Conservation (phyloP, 768 basidiomycete species). For the Agaricus sinodeliciosus region DNA sequence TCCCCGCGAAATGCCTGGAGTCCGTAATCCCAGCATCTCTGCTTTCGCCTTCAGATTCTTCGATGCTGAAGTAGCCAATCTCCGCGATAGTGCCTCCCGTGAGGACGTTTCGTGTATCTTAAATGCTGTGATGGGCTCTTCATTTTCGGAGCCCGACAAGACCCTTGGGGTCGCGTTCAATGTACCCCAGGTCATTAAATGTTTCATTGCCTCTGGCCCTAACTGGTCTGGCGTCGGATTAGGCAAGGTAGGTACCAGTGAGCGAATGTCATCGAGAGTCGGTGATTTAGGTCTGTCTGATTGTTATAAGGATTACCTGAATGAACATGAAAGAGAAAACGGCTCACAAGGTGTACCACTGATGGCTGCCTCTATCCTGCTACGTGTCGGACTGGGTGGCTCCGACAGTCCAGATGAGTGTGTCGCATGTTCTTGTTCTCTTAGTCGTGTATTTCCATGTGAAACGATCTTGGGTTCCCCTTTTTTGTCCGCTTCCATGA, state of each 20-base stretch:
- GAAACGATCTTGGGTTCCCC: constrained; percentile 58
- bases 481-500: constrained; percentile 19
- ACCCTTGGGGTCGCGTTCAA: constrained; percentile 88
- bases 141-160: constrained; percentile 45
- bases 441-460: constrained; percentile 76
- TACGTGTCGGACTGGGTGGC: constrained; percentile 86
- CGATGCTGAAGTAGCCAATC: constrained; percentile 74
- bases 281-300: constrained; percentile 62
- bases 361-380: constrained; percentile 89
- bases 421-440: constrained; percentile 55
- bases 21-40: constrained; percentile 43
- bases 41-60: constrained; percentile 78
- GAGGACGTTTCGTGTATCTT: constrained; percentile 69
- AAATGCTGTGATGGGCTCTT: constrained; percentile 65
- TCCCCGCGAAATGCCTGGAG: constrained; percentile 31
- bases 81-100: constrained; percentile 77
- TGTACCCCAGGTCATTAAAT: constrained; percentile 98
- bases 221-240: constrained; percentile 82
- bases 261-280: constrained; percentile 40
- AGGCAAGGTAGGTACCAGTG: constrained; percentile 80
- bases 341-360: constrained; percentile 82
- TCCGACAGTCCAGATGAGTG: constrained; percentile 39
- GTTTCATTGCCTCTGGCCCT: constrained; percentile 76
- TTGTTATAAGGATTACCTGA: constrained; percentile 4
- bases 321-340: neutral